A percentile compares a stretch with the other conserved stretches of the same genome.
Conservation (phyloP, 805 yeast species). For the Wickerhamomyces ciferrii region DNA sequence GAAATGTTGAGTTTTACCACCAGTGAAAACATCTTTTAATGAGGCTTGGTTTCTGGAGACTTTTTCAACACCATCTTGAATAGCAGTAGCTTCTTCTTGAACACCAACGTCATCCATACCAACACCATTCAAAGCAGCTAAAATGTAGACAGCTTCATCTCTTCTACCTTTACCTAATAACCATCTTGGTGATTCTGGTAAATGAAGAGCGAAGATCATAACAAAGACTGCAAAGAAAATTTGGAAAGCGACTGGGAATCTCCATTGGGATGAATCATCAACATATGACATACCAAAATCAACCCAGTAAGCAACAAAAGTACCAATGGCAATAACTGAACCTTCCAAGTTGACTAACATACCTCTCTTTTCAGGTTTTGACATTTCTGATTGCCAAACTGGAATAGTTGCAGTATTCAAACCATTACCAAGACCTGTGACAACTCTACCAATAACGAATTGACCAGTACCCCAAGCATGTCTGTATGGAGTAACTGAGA, state of each 20-base stretch:
- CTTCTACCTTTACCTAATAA: slow-evolving; percentile 47
- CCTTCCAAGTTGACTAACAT: slow-evolving; percentile 66
- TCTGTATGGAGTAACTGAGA: slow-evolving; percentile 50
- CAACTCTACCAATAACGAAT: slow-evolving; percentile 66
- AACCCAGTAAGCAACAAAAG: slow-evolving; percentile 70
- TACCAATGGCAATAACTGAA: slow-evolving; percentile 66
- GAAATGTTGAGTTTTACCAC: slow-evolving; percentile 50
- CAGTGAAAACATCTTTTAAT: slow-evolving; percentile 35
- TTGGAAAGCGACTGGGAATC: slow-evolving; percentile 76
- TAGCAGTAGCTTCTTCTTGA: slow-evolving; percentile 28
- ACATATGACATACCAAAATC: slow-evolving; percentile 67
- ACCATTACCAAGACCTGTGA: slow-evolving; percentile 75
- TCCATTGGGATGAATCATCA: slow-evolving; percentile 41
- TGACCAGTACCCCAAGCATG: slow-evolving; percentile 61
- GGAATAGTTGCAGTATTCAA: slow-evolving; percentile 75
- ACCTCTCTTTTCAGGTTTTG: slow-evolving; percentile 65
- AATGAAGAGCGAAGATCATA: slow-evolving; percentile 32
- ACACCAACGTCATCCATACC: slow-evolving; percentile 26
- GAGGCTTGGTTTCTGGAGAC: slow-evolving; percentile 40
- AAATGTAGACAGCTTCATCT: slow-evolving; percentile 44
- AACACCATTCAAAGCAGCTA: slow-evolving; percentile 37
- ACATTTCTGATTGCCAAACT: slow-evolving; percentile 75
- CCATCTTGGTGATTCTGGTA: slow-evolving; percentile 75
- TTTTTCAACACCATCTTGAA: slow-evolving; percentile 44
- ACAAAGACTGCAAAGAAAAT: slow-evolving; percentile 46